These are phyloP conservation scores for Fusarium siculi DNA, from an alignment of 2,329 filamentous ascomycete genomes.

Conservation along the genomic window DNA sequence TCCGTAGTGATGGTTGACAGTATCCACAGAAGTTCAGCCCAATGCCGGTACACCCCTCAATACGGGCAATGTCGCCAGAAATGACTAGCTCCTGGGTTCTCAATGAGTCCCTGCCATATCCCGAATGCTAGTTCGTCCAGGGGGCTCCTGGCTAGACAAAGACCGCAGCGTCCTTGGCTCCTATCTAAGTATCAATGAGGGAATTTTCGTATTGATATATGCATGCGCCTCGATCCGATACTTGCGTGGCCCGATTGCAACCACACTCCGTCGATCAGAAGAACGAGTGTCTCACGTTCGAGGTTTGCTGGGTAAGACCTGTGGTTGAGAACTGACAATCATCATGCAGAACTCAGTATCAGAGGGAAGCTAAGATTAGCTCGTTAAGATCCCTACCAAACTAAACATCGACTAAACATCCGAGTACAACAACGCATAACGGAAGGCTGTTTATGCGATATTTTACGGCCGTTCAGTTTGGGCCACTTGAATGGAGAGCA, in stretches of 20 bases:
- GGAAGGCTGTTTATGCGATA: not conserved
- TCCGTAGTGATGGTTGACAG: not conserved
- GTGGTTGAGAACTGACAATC: not conserved
- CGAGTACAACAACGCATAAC: not conserved
- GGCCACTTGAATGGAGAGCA: not conserved
- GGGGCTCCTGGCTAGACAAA: too few species aligned
- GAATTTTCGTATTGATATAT: not conserved
- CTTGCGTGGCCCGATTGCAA: not conserved
- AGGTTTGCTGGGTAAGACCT: not conserved
- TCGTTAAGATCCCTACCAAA: not conserved
- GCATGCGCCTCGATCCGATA: fast-evolving
- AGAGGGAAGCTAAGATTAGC: not conserved
- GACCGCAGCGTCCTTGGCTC: not conserved
- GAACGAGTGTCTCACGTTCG: not conserved
- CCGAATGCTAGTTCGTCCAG: not conserved
- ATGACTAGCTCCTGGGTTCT: not conserved
- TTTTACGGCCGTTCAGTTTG: not conserved
- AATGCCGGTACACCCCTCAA: not conserved
- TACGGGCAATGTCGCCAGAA: not conserved
- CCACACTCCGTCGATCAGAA: not conserved
- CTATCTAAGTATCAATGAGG: not conserved
- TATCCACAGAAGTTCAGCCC: not conserved
- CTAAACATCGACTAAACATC: not conserved
- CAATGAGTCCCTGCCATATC: not conserved
- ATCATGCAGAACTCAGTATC: not conserved